These are phyloP conservation scores for Chytridium lagenaria DNA, from an alignment of 371 early-diverging fungal species.

Conservation along the genomic window DNA sequence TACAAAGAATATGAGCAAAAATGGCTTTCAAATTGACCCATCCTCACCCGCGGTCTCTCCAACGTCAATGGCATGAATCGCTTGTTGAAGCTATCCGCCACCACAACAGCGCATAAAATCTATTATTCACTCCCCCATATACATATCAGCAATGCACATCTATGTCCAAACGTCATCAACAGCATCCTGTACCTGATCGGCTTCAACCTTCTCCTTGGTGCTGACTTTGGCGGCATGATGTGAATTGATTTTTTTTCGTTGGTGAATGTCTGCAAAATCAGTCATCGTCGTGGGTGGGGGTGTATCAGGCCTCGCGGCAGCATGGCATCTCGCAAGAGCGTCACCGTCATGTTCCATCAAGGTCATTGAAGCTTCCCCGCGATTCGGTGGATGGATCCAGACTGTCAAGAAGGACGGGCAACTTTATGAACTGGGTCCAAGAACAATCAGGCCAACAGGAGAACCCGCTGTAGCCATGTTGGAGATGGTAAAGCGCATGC, in stretches of 20 bases:
- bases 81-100: conserved; percentile 90
- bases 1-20: too few relatives aligned
- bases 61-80: conserved; percentile 88
- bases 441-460: conserved; percentile 84
- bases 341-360: conserved; percentile 61
- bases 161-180: neutral
- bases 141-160: too few relatives aligned
- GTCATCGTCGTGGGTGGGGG: conserved; percentile 90
- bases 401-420: conserved; percentile 11
- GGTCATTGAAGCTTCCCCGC: conserved; percentile 74
- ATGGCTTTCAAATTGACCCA: too few relatives aligned
- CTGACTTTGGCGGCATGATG: conserved; percentile 26
- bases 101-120: conserved; percentile 82
- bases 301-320: conserved; percentile 87
- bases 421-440: conserved; percentile 85
- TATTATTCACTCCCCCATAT: too few relatives aligned
- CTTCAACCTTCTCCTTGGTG: conserved; percentile 32
- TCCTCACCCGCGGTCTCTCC: conserved; percentile 75
- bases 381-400: conserved; percentile 72
- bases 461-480: conserved; percentile 73
- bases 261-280: neutral
- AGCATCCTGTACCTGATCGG: conserved; percentile 25
- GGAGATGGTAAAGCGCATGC: conserved; percentile 68
- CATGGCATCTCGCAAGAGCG: conserved; percentile 76
- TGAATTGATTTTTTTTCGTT: neutral